Conservation (phyloP, 768 basidiomycete genomes). For the Omphalotus guepiniiformis region DNA sequence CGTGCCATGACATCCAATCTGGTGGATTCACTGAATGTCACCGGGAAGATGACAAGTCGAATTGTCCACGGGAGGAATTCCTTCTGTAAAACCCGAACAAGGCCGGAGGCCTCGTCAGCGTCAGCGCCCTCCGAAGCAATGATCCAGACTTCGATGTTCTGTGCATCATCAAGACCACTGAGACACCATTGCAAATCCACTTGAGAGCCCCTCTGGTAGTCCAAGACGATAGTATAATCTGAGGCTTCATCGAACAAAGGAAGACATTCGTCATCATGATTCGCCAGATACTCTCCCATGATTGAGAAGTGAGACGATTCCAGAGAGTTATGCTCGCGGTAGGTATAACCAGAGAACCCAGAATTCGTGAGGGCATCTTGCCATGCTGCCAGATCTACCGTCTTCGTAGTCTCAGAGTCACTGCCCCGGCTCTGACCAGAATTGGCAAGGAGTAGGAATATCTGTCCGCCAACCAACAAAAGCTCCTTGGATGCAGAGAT, state of each 20-base stretch:
- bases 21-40: constrained; percentile 12
- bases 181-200: constrained; percentile 14
- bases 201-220: neutral
- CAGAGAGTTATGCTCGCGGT: neutral
- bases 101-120: constrained; percentile 27
- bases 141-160: constrained; percentile 23
- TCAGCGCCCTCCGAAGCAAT: constrained; percentile 22
- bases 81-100: constrained; percentile 24
- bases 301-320: neutral
- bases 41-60: constrained; percentile 23
- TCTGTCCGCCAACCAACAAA: neutral
- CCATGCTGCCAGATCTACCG: too few species aligned
- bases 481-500: neutral
- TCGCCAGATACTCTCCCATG: neutral
- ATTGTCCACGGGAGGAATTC: constrained; percentile 29
- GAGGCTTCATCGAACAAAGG: neutral
- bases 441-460: neutral
- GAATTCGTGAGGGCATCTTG: neutral
- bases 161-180: constrained; percentile 7
- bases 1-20: constrained; percentile 10
- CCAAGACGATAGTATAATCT: neutral
- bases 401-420: too few species aligned
- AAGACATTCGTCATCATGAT: neutral
- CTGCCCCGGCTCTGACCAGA: neutral
- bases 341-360: neutral